A percentile compares a stretch with the other conserved stretches of the same genome.
Conservation (phyloP, 2,329 filamentous ascomycete genomes). For the Immersiporthe knoxdaviesiana region DNA sequence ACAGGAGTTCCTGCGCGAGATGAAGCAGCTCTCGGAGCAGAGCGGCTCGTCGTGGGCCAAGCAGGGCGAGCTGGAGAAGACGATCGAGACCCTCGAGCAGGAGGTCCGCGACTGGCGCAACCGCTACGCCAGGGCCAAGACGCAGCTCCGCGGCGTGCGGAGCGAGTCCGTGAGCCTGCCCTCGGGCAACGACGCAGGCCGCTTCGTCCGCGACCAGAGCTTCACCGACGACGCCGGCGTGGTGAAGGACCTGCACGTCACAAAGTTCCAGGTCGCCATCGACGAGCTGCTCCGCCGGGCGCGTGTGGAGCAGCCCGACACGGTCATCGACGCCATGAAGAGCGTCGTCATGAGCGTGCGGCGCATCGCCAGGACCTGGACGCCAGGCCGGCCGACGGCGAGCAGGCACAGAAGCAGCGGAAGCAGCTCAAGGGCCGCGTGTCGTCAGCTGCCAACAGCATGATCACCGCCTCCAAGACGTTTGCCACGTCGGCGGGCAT, state of each 20-base stretch:
- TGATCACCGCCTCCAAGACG: constrained; percentile 94
- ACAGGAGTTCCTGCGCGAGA: constrained; percentile 81
- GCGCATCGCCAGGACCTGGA: constrained; percentile 80
- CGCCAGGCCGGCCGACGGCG: constrained; percentile 56
- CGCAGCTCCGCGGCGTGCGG: constrained; percentile 80
- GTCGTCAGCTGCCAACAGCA: constrained; percentile 90
- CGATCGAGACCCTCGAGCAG: constrained; percentile 75
- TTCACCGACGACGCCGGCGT: constrained; percentile 74
- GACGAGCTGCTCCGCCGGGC: constrained; percentile 85
- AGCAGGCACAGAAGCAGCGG: constrained; percentile 59
- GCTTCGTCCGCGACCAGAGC: constrained; percentile 65
- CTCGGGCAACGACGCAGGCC: constrained; percentile 70
- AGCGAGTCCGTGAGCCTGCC: constrained; percentile 77
- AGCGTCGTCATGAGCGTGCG: constrained; percentile 80
- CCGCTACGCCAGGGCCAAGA: constrained; percentile 85
- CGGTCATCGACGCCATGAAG: constrained; percentile 85
- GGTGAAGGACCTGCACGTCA: constrained; percentile 90
- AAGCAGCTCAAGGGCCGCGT: constrained; percentile 78
- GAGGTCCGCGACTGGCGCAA: constrained; percentile 90
- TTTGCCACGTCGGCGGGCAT: constrained; percentile 82
- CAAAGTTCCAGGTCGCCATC: constrained; percentile 91
- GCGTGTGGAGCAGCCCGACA: constrained; percentile 71
- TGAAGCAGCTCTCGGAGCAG: constrained; percentile 82
- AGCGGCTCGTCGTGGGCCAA: constrained; percentile 78
- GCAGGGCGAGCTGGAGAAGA: constrained; percentile 76